Conservation (phyloP, 305 asterid species). For the Fraxinus albicans region DNA sequence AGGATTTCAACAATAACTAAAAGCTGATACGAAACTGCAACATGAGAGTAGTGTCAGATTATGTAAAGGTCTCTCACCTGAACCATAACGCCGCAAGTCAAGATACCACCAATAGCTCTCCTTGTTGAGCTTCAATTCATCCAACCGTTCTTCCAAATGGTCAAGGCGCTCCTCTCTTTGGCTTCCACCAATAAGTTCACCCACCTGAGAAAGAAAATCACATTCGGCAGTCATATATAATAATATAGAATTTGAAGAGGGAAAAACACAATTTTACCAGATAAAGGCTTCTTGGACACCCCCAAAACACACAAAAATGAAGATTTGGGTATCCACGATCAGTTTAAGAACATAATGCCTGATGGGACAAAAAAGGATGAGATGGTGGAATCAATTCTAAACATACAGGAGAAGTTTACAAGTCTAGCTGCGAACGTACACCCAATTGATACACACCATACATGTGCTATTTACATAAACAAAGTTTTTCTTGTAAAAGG, state of each 20-base stretch:
- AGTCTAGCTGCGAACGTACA: neutral
- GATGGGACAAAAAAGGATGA: neutral
- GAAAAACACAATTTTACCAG: neutral
- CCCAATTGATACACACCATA: neutral
- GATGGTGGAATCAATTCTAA: neutral
- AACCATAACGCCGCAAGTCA: constrained; percentile 94
- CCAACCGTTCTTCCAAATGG: constrained; percentile 74
- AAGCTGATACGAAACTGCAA: neutral
- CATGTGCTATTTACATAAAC: neutral
- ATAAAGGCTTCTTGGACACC: neutral
- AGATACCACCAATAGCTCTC: constrained; percentile 99
- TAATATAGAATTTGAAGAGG: neutral
- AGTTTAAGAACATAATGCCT: neutral
- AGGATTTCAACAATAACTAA: neutral
- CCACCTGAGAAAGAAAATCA: constrained; percentile 52
- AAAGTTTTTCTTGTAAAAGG: neutral
- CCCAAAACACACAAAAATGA: neutral
- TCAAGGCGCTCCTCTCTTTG: constrained; percentile 98
- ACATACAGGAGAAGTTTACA: neutral
- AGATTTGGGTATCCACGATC: neutral
- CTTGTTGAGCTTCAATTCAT: constrained; percentile 75
- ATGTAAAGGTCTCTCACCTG: constrained; percentile 51
- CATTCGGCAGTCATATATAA: neutral
- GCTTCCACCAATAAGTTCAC: constrained; percentile 99
- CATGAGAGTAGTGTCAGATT: neutral